Evolutionary conservation across 2,329 filamentous ascomycete species (phyloP), one percentile per base, ranked within the genome.

Genomic region (Ophiobolus disseminans): DNA sequence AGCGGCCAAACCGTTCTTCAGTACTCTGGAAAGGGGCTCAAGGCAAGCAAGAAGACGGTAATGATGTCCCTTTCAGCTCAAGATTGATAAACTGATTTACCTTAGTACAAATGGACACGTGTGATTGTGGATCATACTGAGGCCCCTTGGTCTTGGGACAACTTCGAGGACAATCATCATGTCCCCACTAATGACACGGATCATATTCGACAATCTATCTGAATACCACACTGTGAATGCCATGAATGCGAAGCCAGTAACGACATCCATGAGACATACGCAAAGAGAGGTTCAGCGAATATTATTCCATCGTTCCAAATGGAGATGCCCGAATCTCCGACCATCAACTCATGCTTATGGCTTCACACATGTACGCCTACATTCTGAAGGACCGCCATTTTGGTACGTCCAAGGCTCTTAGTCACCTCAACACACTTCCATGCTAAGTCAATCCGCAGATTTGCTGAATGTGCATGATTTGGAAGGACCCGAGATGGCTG

Each of bases 291-390:
- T 43, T 35, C 28, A 20, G 23, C 10, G 13, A 39, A 31, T 35
- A 37, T 25, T n/a, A 13, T 25, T 2, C 19, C 6, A 39, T 39
- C 8, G 20, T 21, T 17, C 36, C 36, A 13, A 39, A 25, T 5
- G 20, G 17, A 13, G 16, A 11, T 6, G 31, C 22, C n/a, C n/a
- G n/a, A 13, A 6, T 38, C 10, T 16, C 36, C 1, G 36, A 42
- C 2, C 45, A 53, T 13, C 45, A 53, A 30, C 41, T 42, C 13
- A 17, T 23, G 10, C 10, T 53, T 5, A n/a, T 49, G 13, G n/a
- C 31, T 4, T 49, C 45, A 10, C 45, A 49, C 7, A 53, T 53
- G 38, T 53, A 37, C 23, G 41, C 40, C 3, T 53, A 49, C 19
- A n/a, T 53, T 1, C 35, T 54, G 4, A 50, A 44, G 6, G 47